Conservation (phyloP, 2,329 filamentous ascomycete genomes). For the Pseudogymnoascus sp. region DNA sequence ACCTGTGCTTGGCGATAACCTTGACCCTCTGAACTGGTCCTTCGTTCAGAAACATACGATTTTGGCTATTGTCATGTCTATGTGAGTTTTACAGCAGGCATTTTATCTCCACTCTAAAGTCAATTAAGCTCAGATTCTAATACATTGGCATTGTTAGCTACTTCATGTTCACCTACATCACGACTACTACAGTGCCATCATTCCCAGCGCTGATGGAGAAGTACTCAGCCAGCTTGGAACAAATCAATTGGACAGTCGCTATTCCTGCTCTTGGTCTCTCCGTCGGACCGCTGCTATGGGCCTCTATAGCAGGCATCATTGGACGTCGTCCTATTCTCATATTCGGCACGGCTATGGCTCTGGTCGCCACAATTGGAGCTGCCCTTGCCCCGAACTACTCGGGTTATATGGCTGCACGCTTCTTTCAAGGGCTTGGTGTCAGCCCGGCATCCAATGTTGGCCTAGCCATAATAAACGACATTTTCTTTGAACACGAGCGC, state of each 20-base stretch:
- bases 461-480: slow-evolving; percentile 43
- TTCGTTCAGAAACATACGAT: slow-evolving; percentile 38
- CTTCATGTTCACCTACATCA: slow-evolving; percentile 51
- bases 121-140: background rate
- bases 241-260: slow-evolving; percentile 44
- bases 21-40: slow-evolving; percentile 48
- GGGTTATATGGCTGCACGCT: slow-evolving; percentile 48
- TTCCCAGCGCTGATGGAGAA: slow-evolving; percentile 40
- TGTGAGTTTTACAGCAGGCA: background rate
- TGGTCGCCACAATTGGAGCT: slow-evolving; percentile 25
- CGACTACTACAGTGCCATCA: slow-evolving; percentile 46
- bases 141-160: slow-evolving; percentile 30
- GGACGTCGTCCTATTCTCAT: slow-evolving; percentile 43
- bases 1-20: slow-evolving; percentile 26
- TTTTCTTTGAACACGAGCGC: slow-evolving; percentile 48
- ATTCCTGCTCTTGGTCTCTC: slow-evolving; percentile 41
- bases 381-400: slow-evolving; percentile 26
- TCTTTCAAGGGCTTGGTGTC: slow-evolving; percentile 49
- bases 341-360: slow-evolving; percentile 28
- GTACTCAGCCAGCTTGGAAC: slow-evolving; percentile 35
- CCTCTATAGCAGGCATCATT: slow-evolving; percentile 41
- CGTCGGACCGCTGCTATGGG: slow-evolving; percentile 42
- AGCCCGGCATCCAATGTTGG: slow-evolving; percentile 46
- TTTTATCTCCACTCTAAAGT: background rate
- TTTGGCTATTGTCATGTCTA: slow-evolving; percentile 35